These are phyloP conservation scores for Nemania sp. DNA, from an alignment of 2,329 filamentous ascomycete species.

Conservation along the genomic window DNA sequence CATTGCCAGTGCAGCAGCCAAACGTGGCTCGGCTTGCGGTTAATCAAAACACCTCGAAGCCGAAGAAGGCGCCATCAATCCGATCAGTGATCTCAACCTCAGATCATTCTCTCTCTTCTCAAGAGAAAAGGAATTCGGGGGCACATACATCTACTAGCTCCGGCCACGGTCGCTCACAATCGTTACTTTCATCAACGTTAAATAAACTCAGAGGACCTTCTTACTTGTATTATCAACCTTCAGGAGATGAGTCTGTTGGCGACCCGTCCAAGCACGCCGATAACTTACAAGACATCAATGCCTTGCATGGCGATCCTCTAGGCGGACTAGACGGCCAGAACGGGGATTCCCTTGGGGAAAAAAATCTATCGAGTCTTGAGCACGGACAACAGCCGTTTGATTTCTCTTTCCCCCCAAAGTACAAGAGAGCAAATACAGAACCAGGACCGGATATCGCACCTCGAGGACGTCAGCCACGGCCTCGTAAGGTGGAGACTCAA, in stretches of 20 bases:
- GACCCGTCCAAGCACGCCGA: constrained; percentile 36
- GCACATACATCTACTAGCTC: constrained; percentile 43
- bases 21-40: constrained; percentile 26
- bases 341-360: constrained; percentile 26
- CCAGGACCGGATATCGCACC: constrained; percentile 41
- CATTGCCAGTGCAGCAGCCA: constrained; percentile 40
- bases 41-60: constrained; percentile 40
- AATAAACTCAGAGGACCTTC: constrained; percentile 51
- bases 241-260: constrained; percentile 35
- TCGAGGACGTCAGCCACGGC: constrained; percentile 38
- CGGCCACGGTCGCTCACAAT: constrained; percentile 49
- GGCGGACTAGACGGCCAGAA: constrained; percentile 13
- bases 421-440: constrained; percentile 39
- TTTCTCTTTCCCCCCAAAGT: constrained; percentile 43
- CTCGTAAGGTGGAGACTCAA: constrained; percentile 36
- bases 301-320: not conserved
- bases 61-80: constrained; percentile 48
- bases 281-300: constrained; percentile 37
- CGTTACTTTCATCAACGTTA: constrained; percentile 49
- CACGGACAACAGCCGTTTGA: constrained; percentile 38
- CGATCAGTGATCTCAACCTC: constrained; percentile 47
- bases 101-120: constrained; percentile 48
- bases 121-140: constrained; percentile 44
- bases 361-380: constrained; percentile 23
- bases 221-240: constrained; percentile 48